Evolutionary conservation across 176 grass and related monocot genomes (phyloP).

Genomic region (Carex myosuroides): DNA sequence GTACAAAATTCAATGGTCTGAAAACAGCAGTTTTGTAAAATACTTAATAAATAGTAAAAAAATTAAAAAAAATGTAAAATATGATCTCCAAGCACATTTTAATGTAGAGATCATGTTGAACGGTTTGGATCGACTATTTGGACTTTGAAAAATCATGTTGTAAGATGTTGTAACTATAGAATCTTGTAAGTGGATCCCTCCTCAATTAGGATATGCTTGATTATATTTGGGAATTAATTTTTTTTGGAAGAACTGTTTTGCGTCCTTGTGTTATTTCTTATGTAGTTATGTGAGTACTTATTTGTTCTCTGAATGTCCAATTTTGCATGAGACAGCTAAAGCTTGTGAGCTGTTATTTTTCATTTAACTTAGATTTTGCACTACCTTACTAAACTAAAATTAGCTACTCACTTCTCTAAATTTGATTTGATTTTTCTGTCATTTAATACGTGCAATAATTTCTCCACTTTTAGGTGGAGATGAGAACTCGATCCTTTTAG

Average conservation of each 20-base stretch:
- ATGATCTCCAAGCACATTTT: no score
- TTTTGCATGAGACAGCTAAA: neutral
- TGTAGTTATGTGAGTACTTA: no score
- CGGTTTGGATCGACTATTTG: no score
- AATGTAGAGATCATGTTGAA: no score
- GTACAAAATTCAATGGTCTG: no score
- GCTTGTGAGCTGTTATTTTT: neutral
- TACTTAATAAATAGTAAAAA: no score
- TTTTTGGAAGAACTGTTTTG: neutral
- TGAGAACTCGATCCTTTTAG: slow-evolving; percentile 53
- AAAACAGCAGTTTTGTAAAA: no score
- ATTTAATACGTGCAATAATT: slow-evolving; percentile 10
- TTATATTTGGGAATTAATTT: neutral
- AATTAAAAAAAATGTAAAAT: no score
- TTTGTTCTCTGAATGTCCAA: neutral
- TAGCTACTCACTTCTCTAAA: neutral
- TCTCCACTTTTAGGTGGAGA: slow-evolving; percentile 61
- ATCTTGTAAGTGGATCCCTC: no score
- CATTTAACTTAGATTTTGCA: neutral
- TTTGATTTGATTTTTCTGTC: neutral
- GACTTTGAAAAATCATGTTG: no score
- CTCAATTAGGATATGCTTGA: neutral
- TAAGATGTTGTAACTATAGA: no score
- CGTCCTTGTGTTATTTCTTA: neutral
- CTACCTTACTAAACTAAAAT: neutral